phyloP scores from a whole-genome alignment of 352 stramenopile genomes.

The Phytopythium kandeliae region DNA sequence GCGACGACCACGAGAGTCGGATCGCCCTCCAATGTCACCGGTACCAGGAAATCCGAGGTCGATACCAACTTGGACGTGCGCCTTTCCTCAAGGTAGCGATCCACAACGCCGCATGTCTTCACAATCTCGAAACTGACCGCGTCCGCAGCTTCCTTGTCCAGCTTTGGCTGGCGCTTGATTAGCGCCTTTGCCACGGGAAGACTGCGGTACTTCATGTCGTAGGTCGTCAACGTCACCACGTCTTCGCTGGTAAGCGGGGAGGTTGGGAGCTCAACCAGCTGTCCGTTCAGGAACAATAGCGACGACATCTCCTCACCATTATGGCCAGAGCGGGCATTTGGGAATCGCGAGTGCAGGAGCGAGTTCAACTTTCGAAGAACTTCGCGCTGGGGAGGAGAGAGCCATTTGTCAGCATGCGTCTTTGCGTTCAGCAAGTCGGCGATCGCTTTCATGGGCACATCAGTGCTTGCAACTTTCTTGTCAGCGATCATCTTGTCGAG shows the following conservation, averaged over 20 bases:
- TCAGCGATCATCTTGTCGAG: conserved; percentile 20
- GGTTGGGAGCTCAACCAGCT: conserved; percentile 43
- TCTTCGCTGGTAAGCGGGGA: conserved; percentile 56
- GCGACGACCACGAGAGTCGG: conserved; percentile 58
- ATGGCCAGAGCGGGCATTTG: conserved; percentile 1
- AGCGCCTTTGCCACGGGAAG: conserved; percentile 66
- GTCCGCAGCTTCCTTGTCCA: conserved; percentile 47
- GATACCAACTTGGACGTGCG: conserved; percentile 31
- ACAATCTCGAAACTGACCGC: conserved; percentile 62
- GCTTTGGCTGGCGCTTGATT: conserved; percentile 46
- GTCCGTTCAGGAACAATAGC: conserved; percentile 70
- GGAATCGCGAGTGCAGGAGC: conserved; percentile 33
- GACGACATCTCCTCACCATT: conserved; percentile 16
- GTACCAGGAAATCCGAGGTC: conserved; percentile 30
- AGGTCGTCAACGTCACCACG: conserved; percentile 53
- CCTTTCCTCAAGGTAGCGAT: conserved; percentile 58
- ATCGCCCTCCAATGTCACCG: conserved; percentile 32
- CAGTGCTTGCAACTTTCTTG: conserved; percentile 8
- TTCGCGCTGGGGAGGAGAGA: conserved; percentile 16
- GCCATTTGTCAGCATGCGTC: conserved; percentile 9
- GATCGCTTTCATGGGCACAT: conserved; percentile 9
- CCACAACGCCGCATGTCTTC: conserved; percentile 73
- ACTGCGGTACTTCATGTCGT: conserved; percentile 66
- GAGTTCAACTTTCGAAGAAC: conserved; percentile 33
- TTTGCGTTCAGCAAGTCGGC: conserved; percentile 19